Evolutionary conservation across 129 eudicot genomes (phyloP).

Genomic region (Arctium lappa): DNA sequence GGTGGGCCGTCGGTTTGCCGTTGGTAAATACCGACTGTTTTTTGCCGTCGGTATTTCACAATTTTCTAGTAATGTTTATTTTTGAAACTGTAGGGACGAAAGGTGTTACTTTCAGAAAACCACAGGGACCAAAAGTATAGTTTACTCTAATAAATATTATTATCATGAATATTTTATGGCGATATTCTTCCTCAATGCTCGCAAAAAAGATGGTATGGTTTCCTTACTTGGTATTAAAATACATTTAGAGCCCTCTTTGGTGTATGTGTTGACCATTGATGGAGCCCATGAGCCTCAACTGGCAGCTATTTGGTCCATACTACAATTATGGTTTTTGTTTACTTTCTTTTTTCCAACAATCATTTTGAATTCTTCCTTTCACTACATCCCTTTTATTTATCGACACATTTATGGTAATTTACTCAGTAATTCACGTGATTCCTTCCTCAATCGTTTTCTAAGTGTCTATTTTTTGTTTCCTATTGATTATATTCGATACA

Average conservation of each 20-base stretch:
- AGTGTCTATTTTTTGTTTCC: too few relatives aligned
- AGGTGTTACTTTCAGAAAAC: too few relatives aligned
- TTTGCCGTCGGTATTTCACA: too few relatives aligned
- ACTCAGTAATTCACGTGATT: not conserved
- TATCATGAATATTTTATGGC: too few relatives aligned
- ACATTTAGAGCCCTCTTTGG: not conserved
- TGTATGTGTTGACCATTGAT: conserved; percentile 22
- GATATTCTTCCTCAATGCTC: too few relatives aligned
- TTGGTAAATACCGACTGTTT: too few relatives aligned
- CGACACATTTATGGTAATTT: not conserved
- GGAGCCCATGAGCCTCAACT: conserved; percentile 28
- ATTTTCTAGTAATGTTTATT: too few relatives aligned
- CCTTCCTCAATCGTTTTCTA: not conserved
- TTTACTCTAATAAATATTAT: too few relatives aligned
- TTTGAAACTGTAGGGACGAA: too few relatives aligned
- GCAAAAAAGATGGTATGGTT: too few relatives aligned
- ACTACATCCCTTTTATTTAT: not conserved
- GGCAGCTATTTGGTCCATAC: conserved; percentile 19
- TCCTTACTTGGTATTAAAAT: not conserved
- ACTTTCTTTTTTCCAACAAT: conserved; percentile 18
- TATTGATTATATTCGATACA: not conserved
- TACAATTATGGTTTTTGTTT: conserved; percentile 23
- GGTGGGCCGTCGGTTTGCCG: too few relatives aligned
- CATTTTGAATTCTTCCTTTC: conserved; percentile 25
- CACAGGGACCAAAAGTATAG: too few relatives aligned